A percentile compares a stretch with the other conserved stretches of the same genome.
Conservation (phyloP, 805 yeast species). For the Nakazawaea wickerhamii region DNA sequence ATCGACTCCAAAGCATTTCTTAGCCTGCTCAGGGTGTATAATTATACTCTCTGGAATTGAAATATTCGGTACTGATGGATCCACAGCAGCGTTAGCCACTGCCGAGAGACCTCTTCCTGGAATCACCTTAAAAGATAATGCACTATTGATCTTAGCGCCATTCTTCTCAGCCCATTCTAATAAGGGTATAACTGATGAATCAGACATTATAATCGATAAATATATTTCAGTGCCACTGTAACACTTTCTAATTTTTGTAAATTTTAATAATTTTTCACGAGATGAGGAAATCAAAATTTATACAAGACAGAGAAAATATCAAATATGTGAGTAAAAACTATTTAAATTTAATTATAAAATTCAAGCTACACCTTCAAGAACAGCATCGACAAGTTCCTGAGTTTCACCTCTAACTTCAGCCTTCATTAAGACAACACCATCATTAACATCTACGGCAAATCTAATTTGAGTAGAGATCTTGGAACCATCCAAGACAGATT, state of each 20-base stretch:
- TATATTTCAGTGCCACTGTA: not conserved
- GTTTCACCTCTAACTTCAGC: slow-evolving; percentile 55
- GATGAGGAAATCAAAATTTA: no score
- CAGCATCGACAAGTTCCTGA: slow-evolving; percentile 40
- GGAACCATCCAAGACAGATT: slow-evolving; percentile 53
- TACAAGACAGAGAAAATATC: not conserved
- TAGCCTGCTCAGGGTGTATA: slow-evolving; percentile 8
- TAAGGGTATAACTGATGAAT: not conserved
- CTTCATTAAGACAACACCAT: slow-evolving; percentile 43
- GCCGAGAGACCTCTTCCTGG: slow-evolving; percentile 30
- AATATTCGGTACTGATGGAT: slow-evolving; percentile 12
- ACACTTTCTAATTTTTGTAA: not conserved
- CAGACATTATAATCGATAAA: not conserved
- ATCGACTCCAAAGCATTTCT: slow-evolving; percentile 3
- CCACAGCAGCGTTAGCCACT: slow-evolving; percentile 14
- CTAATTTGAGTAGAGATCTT: slow-evolving; percentile 47
- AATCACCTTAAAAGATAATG: slow-evolving; percentile 28
- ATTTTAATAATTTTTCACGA: not conserved
- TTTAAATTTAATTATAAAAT: not conserved
- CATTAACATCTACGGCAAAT: slow-evolving; percentile 43
- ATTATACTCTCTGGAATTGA: slow-evolving; percentile 6
- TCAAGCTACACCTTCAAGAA: slow-evolving; percentile 44
- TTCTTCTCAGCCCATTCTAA: slow-evolving; percentile 29
- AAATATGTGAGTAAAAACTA: not conserved
- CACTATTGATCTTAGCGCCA: slow-evolving; percentile 33